Percentiles rank a stretch among this genome's conserved stretches.
These are phyloP conservation scores for Centella asiatica DNA, from an alignment of 129 eudicot genomes.

Conservation along the genomic window DNA sequence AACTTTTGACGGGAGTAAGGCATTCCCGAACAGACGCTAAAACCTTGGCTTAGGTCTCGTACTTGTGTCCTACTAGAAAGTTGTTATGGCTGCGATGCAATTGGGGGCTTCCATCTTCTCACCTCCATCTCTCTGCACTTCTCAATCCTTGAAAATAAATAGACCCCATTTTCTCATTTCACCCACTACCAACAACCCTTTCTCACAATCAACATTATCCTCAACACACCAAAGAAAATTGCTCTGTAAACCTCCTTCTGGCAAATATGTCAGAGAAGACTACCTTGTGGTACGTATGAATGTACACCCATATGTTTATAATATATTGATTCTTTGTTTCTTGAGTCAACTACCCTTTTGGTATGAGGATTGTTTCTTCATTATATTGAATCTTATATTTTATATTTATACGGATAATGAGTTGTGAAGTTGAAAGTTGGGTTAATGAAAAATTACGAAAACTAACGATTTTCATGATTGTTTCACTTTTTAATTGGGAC, in stretches of 20 bases:
- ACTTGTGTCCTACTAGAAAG: too few species aligned
- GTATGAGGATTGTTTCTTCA: too few species aligned
- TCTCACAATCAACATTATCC: slow-evolving; percentile 17
- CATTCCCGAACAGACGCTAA: too few species aligned
- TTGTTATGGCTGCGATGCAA: too few species aligned
- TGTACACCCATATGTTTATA: neutral
- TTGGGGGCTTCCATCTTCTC: slow-evolving; percentile 20
- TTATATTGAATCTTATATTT: too few species aligned
- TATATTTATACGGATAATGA: too few species aligned
- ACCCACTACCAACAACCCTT: slow-evolving; percentile 8
- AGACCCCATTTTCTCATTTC: slow-evolving; percentile 20
- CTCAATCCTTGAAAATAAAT: slow-evolving; percentile 16
- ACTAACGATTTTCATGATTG: too few species aligned
- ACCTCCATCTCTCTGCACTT: slow-evolving; percentile 8
- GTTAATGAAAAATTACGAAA: too few species aligned
- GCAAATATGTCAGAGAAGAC: slow-evolving; percentile 66
- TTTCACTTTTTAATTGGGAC: too few species aligned
- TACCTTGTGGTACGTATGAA: slow-evolving; percentile 70
- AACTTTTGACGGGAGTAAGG: too few species aligned
- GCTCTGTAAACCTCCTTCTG: slow-evolving; percentile 57
- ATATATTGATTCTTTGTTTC: neutral
- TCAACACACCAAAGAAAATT: slow-evolving; percentile 34
- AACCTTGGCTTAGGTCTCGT: too few species aligned
- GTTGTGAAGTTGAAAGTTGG: too few species aligned
- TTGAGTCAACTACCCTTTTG: neutral